Percentiles rank a stretch among this genome's conserved stretches.
Conservation (phyloP, 2,329 filamentous ascomycete genomes). For the Neofusicoccum sp. region DNA sequence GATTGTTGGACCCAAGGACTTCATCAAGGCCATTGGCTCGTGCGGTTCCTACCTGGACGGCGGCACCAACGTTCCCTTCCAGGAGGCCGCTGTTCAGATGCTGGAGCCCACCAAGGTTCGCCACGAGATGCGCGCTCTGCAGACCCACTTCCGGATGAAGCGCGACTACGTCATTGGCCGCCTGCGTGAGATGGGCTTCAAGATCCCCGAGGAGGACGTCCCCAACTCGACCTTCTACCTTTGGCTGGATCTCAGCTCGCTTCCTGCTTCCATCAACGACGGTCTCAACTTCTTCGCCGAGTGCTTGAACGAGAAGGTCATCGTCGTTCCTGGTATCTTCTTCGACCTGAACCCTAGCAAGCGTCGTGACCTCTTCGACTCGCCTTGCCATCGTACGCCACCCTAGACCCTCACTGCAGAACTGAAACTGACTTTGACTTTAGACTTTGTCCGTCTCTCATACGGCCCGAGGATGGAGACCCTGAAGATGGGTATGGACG, state of each 20-base stretch:
- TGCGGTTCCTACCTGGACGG: constrained; percentile 94
- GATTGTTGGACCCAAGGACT: constrained; percentile 94
- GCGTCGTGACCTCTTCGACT: constrained; percentile 88
- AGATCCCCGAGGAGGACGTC: constrained; percentile 70
- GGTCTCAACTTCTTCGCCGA: constrained; percentile 97
- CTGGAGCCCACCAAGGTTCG: constrained; percentile 80
- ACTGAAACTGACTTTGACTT: neutral
- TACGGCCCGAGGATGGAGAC: constrained; percentile 43
- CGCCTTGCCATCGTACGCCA: constrained; percentile 67
- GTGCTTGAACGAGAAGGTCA: constrained; percentile 89
- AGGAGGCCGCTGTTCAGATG: constrained; percentile 90
- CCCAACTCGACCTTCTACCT: constrained; percentile 95
- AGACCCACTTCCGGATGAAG: constrained; percentile 87
- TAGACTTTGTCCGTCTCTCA: constrained; percentile 41
- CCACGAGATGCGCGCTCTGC: constrained; percentile 83
- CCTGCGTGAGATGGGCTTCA: constrained; percentile 82
- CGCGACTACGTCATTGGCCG: constrained; percentile 84
- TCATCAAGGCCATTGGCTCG: constrained; percentile 87
- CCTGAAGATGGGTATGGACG: constrained; percentile 39
- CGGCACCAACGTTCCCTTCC: constrained; percentile 91
- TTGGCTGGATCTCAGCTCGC: constrained; percentile 64
- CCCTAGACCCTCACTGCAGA: neutral
- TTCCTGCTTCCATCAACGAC: constrained; percentile 82
- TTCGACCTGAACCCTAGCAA: constrained; percentile 93
- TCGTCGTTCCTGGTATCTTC: constrained; percentile 96